Evolutionary conservation across 164 flowering plant species (phyloP).

Genomic region (Umbellularia californica): DNA sequence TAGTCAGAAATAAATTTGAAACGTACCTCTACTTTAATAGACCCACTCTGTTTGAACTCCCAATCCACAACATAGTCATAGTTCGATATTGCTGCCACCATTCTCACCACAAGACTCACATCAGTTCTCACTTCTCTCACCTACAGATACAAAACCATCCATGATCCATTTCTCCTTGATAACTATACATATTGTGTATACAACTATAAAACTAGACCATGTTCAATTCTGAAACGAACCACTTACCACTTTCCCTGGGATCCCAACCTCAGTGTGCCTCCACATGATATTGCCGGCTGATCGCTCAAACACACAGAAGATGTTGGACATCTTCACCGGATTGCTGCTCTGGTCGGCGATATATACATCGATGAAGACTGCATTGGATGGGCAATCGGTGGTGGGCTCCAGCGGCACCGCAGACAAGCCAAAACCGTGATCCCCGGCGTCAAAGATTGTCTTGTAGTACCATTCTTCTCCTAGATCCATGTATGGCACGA

Average conservation of each 20-base stretch:
- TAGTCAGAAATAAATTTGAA: neutral
- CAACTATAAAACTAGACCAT: neutral
- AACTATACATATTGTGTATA: neutral
- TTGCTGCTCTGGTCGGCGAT: conserved; percentile 26
- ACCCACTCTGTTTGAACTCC: conserved; percentile 53
- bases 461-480: conserved; percentile 44
- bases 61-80: conserved; percentile 55
- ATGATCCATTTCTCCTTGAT: neutral
- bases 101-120: conserved; percentile 42
- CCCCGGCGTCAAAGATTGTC: conserved; percentile 47
- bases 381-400: conserved; percentile 42
- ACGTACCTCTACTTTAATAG: conserved; percentile 48
- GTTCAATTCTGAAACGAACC: neutral
- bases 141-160: conserved; percentile 20
- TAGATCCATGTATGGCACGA: conserved; percentile 57
- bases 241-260: conserved; percentile 40
- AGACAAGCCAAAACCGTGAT: conserved; percentile 44
- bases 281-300: conserved; percentile 46
- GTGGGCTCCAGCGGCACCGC: conserved; percentile 37
- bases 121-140: conserved; percentile 38
- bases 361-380: conserved; percentile 35
- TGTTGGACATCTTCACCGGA: conserved; percentile 27
- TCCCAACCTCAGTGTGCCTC: conserved; percentile 45
- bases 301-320: conserved; percentile 43
- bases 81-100: conserved; percentile 43